Conservation (phyloP, 495 filamentous ascomycete species). For the Xylaria intraflava region DNA sequence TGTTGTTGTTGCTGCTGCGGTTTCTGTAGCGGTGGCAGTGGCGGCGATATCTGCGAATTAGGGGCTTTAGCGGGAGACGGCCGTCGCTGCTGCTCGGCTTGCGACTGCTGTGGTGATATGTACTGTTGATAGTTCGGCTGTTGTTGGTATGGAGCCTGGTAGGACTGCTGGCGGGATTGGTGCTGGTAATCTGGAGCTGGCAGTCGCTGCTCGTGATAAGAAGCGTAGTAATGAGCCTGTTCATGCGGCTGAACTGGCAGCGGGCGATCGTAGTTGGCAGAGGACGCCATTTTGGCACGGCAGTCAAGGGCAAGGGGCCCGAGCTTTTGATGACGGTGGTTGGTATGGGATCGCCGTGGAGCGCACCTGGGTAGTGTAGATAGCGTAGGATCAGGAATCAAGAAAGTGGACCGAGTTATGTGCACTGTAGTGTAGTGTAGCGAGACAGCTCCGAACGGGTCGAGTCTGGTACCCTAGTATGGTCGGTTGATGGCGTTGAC, state of each 20-base stretch:
- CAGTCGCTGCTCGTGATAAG: slow-evolving; percentile 18
- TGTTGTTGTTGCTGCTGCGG: slow-evolving; percentile 28
- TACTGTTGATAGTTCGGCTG: slow-evolving; percentile 25
- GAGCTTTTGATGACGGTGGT: slow-evolving; percentile 9
- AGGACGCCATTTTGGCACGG: slow-evolving; percentile 25
- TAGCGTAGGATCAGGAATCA: not conserved
- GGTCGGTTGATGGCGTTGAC: too few relatives aligned
- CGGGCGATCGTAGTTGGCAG: slow-evolving; percentile 19
- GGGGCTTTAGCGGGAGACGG: slow-evolving; percentile 11
- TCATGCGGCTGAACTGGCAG: slow-evolving; percentile 25
- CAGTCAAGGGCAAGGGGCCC: slow-evolving; percentile 7
- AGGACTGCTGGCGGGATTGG: not conserved
- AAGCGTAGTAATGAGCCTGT: slow-evolving; percentile 21
- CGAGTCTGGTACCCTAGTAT: too few relatives aligned
- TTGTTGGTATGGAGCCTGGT: slow-evolving; percentile 18
- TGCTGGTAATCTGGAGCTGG: slow-evolving; percentile 7
- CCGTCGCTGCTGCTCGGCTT: slow-evolving; percentile 17
- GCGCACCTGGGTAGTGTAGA: not conserved
- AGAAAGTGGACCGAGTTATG: not conserved
- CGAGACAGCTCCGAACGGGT: too few relatives aligned
- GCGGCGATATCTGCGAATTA: slow-evolving; percentile 17
- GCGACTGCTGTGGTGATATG: slow-evolving; percentile 9
- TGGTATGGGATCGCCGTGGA: slow-evolving; percentile 19
- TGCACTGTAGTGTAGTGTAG: not conserved
- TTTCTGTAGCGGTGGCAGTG: too few relatives aligned